Evolutionary conservation across 1,284 basidiomycete genomes (phyloP).

Genomic region (Ceratobasidium sp.): DNA sequence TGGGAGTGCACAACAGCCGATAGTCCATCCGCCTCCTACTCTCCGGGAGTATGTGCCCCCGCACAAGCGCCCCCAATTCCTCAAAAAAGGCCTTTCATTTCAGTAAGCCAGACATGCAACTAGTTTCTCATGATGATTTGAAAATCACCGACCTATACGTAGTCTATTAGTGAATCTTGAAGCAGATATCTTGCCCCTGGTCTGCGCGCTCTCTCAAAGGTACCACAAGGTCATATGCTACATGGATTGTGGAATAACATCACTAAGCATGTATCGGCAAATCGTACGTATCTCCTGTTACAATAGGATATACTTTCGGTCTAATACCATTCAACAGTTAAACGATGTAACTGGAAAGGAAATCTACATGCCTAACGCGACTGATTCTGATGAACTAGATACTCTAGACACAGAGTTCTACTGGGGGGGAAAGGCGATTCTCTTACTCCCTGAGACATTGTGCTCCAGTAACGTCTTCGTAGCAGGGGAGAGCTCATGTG

Average conservation of each 20-base stretch:
- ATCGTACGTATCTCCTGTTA: constrained; percentile 1
- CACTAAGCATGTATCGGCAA: constrained; percentile 1
- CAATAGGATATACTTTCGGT: not conserved
- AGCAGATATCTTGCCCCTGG: not conserved
- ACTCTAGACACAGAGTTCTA: not conserved
- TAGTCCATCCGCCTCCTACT: not conserved
- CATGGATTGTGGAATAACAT: not conserved
- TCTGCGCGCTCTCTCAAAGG: not conserved
- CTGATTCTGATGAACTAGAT: not conserved
- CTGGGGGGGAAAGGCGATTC: not conserved
- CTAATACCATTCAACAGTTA: not conserved
- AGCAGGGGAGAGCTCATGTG: not conserved
- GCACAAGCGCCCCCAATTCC: no score
- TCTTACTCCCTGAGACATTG: not conserved
- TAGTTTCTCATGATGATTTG: not conserved
- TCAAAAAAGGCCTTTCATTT: not conserved
- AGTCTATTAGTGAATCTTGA: not conserved
- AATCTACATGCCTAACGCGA: not conserved
- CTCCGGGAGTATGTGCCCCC: not conserved
- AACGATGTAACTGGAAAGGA: not conserved
- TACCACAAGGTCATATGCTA: constrained; percentile 19
- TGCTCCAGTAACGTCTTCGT: not conserved
- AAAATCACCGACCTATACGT: not conserved
- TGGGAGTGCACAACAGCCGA: not conserved
- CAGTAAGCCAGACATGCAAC: no score